Base-by-base conservation (phyloP, 805 yeast species). In the Ogataea degrootiae region DNA sequence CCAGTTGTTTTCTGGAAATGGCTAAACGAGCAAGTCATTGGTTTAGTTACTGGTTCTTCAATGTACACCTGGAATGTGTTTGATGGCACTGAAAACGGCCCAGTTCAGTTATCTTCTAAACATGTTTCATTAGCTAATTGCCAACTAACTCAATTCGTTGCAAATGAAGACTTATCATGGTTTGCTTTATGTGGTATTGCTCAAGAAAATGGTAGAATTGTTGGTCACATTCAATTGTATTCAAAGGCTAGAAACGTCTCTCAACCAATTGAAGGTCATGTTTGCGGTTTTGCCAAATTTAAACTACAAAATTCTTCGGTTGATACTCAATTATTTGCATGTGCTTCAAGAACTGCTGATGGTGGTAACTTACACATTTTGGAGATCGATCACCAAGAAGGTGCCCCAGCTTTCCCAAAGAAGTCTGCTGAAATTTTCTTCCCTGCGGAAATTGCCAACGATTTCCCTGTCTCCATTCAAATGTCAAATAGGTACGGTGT, bases 221-320 rank as follows among this genome's bases (percentile, higher is more conserved):
- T 89, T 34, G 99, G 99, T 64, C 95, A 88, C 70, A 87, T 92
- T 65, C 99, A 94, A 73, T 80, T 94, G 53, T 94, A 74, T 70
- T 86, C 96, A 50, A 86, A 85, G 65, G 81, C 84, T 45, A 83
- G 98, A 71, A 86, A 87, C 63, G 87, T 92, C 37, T 91, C 97
- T 14, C 99, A 94, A 72, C 91, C 96, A 19, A 88, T 94, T 59
- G 98, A 94, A 63, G 99, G 99, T 60, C 99, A 94, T 68, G 98
- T 95, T 47, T 94, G 96, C 50, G 81, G 82, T 38, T 94, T 94
- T 71, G 89, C 96, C 46, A 74, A 76, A 50, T 72, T 94, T 53
- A 76, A 81, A 51, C 74, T 92, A 57, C 85, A 81, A 44, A 89
- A 89, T 46, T 87, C 91, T 37, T 51, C 74, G n/a, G 59, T 81